phyloP scores from a whole-genome alignment of 768 basidiomycete species.

The Porphyrellus cyaneotinctus region DNA sequence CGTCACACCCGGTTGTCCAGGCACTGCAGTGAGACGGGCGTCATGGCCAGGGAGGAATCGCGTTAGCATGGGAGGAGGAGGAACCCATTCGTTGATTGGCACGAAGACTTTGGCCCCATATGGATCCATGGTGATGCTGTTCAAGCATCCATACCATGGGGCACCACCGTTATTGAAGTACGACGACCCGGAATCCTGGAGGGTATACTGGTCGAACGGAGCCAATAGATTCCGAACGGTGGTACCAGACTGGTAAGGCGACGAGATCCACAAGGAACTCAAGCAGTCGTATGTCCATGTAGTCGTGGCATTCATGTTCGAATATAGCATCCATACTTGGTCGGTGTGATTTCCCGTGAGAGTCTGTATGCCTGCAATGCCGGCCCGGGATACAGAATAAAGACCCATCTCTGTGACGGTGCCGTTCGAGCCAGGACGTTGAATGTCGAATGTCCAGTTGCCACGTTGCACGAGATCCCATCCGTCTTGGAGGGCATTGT shows the following conservation, averaged over 20 bases:
- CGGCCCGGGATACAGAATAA: constrained; percentile 74
- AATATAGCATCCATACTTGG: constrained; percentile 80
- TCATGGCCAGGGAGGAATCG: constrained; percentile 87
- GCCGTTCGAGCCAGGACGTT: constrained; percentile 80
- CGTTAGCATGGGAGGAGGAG: constrained; percentile 69
- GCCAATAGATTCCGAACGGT: constrained; percentile 70
- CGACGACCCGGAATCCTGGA: constrained; percentile 61
- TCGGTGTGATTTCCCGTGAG: constrained; percentile 57
- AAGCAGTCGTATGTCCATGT: constrained; percentile 64
- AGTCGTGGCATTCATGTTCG: constrained; percentile 76
- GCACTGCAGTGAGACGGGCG: constrained; percentile 50
- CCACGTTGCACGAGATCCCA: constrained; percentile 79
- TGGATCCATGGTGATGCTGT: constrained; percentile 58
- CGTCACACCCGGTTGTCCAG: constrained; percentile 46
- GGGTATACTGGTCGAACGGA: constrained; percentile 77
- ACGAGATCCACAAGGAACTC: constrained; percentile 63
- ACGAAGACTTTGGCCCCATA: constrained; percentile 84
- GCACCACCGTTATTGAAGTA: constrained; percentile 55
- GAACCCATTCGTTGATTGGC: constrained; percentile 59
- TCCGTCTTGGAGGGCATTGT: constrained; percentile 79
- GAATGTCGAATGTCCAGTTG: constrained; percentile 78
- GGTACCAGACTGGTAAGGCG: constrained; percentile 64
- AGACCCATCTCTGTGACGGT: constrained; percentile 84
- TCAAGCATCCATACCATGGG: constrained; percentile 75
- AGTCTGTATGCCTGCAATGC: constrained; percentile 53